A percentile compares a stretch with the other conserved stretches of the same genome.
These are phyloP conservation scores for Thelonectria discophora DNA, from an alignment of 2,329 filamentous ascomycete species.

Conservation along the genomic window DNA sequence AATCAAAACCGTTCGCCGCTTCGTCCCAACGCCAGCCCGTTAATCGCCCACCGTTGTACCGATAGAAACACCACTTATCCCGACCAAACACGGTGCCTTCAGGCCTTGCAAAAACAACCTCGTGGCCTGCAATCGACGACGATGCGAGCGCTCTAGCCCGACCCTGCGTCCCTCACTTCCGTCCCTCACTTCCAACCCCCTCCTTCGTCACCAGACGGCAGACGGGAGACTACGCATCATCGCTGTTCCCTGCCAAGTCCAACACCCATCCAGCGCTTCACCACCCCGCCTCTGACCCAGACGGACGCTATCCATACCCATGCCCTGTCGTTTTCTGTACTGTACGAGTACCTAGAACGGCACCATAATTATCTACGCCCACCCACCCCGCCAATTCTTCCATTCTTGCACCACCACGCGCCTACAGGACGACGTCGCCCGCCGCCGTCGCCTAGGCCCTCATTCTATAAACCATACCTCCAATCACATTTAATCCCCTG, in stretches of 20 bases:
- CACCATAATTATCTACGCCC: slow-evolving; percentile 17
- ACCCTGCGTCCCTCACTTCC: slow-evolving; percentile 4
- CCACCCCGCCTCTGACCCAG: slow-evolving; percentile 40
- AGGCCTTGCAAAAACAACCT: neutral
- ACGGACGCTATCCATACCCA: slow-evolving; percentile 40
- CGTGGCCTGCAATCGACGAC: slow-evolving; percentile 7
- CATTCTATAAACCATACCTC: neutral
- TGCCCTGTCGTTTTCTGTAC: slow-evolving; percentile 26
- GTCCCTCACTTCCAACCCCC: slow-evolving; percentile 3
- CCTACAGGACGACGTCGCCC: slow-evolving; percentile 21
- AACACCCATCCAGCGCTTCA: slow-evolving; percentile 16
- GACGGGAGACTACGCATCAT: slow-evolving; percentile 22
- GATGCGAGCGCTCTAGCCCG: slow-evolving; percentile 25
- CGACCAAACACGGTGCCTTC: neutral
- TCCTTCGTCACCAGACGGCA: slow-evolving; percentile 23
- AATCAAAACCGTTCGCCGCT: slow-evolving; percentile 26
- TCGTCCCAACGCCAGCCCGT: slow-evolving; percentile 21
- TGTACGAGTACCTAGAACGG: neutral
- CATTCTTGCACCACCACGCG: slow-evolving; percentile 6
- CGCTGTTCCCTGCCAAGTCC: slow-evolving; percentile 9
- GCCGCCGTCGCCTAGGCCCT: slow-evolving; percentile 22
- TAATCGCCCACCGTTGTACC: neutral
- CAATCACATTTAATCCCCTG: neutral
- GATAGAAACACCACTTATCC: neutral
- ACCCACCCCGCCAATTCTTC: slow-evolving; percentile 17